Evolutionary conservation across 2,329 filamentous ascomycete species (phyloP).

Genomic region (Monilinia laxa): DNA sequence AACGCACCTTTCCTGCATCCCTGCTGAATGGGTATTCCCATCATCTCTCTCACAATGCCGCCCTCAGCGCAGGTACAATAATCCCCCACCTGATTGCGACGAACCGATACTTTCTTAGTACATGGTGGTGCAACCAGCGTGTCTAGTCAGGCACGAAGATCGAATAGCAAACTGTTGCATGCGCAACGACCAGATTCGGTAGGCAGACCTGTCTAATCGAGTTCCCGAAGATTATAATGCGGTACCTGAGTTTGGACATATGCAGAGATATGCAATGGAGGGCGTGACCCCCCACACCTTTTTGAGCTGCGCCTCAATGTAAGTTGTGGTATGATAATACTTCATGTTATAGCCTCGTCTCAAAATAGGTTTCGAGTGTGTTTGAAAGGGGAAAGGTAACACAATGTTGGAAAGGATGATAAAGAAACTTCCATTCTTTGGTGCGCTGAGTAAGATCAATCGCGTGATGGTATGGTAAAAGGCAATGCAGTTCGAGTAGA

Average conservation of each 20-base stretch:
- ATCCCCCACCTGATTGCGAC: conserved; percentile 14
- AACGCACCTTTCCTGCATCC: conserved; percentile 9
- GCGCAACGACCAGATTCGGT: background rate
- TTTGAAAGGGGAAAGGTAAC: conserved; percentile 7
- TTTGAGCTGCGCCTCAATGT: conserved; percentile 16
- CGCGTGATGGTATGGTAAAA: conserved; percentile 9
- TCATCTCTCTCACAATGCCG: background rate
- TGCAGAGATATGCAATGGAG: conserved; percentile 19
- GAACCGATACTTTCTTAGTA: conserved; percentile 5
- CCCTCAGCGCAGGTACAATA: conserved; percentile 18
- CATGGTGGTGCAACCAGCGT: background rate
- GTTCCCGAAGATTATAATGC: conserved; percentile 1
- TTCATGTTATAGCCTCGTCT: conserved; percentile 23
- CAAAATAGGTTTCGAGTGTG: conserved; percentile 28
- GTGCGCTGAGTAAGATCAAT: conserved; percentile 23
- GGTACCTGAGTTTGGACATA: conserved; percentile 14
- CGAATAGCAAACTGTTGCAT: background rate
- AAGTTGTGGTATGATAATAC: conserved; percentile 8
- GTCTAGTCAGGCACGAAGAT: background rate
- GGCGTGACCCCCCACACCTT: conserved; percentile 16
- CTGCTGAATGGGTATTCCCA: background rate
- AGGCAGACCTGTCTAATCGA: background rate
- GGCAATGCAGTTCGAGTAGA: background rate
- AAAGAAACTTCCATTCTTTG: background rate
- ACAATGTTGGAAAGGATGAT: background rate